Percentiles rank a stretch among this genome's conserved stretches.
Conservation (phyloP, 768 basidiomycete species). For the Roridomyces roridus region DNA sequence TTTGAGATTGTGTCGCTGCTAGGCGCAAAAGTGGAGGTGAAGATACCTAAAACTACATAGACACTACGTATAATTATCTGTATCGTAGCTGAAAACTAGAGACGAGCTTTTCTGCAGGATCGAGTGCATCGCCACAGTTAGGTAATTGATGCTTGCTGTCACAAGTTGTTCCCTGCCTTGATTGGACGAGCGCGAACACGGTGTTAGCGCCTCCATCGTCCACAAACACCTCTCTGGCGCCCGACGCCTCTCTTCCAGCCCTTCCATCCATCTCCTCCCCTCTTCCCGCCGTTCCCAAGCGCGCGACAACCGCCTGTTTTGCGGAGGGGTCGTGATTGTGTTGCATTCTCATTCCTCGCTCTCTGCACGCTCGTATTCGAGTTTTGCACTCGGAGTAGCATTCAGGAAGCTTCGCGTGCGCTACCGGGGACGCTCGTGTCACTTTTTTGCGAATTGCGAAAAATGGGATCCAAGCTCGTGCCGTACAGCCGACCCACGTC, state of each 20-base stretch:
- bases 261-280: not conserved
- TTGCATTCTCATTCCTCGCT: not conserved
- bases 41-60: no score
- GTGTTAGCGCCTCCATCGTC: not conserved
- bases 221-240: not conserved
- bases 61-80: no score
- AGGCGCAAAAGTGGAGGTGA: constrained; percentile 40
- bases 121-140: no score
- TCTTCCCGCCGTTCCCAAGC: not conserved
- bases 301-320: constrained; percentile 7
- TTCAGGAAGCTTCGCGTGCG: not conserved
- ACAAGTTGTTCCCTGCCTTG: not conserved
- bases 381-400: not conserved
- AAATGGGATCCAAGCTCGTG: constrained; percentile 69
- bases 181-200: not conserved
- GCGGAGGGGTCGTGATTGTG: constrained; percentile 3
- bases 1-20: constrained; percentile 68
- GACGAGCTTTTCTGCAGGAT: no score
- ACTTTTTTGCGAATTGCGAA: constrained; percentile 27
- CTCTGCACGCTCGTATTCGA: not conserved
- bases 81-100: no score
- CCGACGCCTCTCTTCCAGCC: not conserved
- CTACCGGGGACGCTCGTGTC: constrained; percentile 19
- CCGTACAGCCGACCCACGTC: constrained; percentile 51
- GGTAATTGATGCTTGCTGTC: no score